A percentile compares a stretch with the other conserved stretches of the same genome.
Conservation (phyloP, 1,284 basidiomycete genomes). For the Fomes fomentarius region DNA sequence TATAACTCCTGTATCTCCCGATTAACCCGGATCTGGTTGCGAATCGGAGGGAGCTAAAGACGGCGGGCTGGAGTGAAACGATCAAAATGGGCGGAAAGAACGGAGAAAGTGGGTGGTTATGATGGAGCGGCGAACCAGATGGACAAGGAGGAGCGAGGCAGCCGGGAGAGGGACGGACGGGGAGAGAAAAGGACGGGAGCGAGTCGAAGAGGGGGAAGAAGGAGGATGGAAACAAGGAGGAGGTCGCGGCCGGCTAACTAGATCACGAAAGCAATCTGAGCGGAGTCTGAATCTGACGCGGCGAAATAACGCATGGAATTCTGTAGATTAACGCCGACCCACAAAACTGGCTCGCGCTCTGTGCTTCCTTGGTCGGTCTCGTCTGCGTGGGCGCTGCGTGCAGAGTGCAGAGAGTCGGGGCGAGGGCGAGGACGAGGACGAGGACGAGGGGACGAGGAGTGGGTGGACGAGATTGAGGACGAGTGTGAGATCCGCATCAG, state of each 20-base stretch:
- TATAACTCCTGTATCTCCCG: slow-evolving; percentile 34
- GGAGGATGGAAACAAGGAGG: slow-evolving; percentile 30
- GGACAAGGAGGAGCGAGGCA: neutral
- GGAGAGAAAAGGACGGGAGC: slow-evolving; percentile 17
- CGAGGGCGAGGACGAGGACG: neutral
- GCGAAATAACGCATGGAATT: slow-evolving; percentile 26
- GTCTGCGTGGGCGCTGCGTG: neutral
- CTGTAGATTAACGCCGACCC: slow-evolving; percentile 22
- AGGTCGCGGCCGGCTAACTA: slow-evolving; percentile 26
- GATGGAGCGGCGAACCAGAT: neutral
- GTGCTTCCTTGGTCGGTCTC: neutral
- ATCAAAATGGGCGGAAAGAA: neutral
- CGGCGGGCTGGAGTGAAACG: slow-evolving; percentile 4
- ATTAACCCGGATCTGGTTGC: slow-evolving; percentile 31
- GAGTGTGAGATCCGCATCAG: slow-evolving; percentile 33
- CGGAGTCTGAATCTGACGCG: slow-evolving; percentile 31
- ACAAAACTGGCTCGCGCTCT: slow-evolving; percentile 4
- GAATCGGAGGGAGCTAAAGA: slow-evolving; percentile 23
- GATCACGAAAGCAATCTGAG: slow-evolving; percentile 33
- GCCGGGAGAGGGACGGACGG: neutral
- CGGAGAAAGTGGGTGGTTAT: neutral
- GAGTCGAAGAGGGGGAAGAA: slow-evolving; percentile 23
- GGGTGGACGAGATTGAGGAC: slow-evolving; percentile 19
- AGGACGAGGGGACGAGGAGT: slow-evolving; percentile 2
- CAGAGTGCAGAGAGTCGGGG: neutral